A percentile compares a stretch with the other conserved stretches of the same genome.
These are phyloP conservation scores for Aspergillus alliaceus DNA, from an alignment of 2,329 filamentous ascomycete genomes.

Conservation along the genomic window DNA sequence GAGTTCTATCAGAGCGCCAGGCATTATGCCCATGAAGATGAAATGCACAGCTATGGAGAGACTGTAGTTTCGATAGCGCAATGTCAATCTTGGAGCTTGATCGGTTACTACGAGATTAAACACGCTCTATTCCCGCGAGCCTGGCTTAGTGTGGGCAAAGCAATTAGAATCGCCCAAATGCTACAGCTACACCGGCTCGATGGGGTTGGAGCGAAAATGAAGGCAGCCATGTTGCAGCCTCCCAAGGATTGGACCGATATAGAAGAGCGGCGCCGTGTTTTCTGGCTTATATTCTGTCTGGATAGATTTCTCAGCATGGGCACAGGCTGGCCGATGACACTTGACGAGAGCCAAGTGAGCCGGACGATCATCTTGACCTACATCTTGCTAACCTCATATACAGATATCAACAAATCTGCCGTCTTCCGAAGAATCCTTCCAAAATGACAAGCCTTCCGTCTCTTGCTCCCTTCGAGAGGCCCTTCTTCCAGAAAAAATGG, in stretches of 20 bases:
- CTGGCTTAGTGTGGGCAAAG: constrained; percentile 86
- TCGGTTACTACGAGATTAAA: constrained; percentile 88
- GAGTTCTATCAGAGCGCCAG: constrained; percentile 86
- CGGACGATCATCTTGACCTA: too few species aligned
- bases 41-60: constrained; percentile 90
- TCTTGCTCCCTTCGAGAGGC: too few species aligned
- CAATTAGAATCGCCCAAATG: constrained; percentile 82
- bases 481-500: too few species aligned
- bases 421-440: too few species aligned
- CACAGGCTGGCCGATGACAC: constrained; percentile 92
- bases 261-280: constrained; percentile 87
- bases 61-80: constrained; percentile 84
- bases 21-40: constrained; percentile 87
- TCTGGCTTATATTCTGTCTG: constrained; percentile 90
- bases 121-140: constrained; percentile 96
- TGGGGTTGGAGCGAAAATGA: constrained; percentile 79
- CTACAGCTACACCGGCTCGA: constrained; percentile 88
- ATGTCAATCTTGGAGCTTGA: constrained; percentile 78
- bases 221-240: constrained; percentile 82
- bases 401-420: too few species aligned
- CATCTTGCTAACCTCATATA: too few species aligned
- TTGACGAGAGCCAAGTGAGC: constrained; percentile 80
- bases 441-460: too few species aligned
- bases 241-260: constrained; percentile 90
- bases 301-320: constrained; percentile 94